These are phyloP conservation scores for Pichia insulana DNA, from an alignment of 805 yeast genomes.

Conservation along the genomic window DNA sequence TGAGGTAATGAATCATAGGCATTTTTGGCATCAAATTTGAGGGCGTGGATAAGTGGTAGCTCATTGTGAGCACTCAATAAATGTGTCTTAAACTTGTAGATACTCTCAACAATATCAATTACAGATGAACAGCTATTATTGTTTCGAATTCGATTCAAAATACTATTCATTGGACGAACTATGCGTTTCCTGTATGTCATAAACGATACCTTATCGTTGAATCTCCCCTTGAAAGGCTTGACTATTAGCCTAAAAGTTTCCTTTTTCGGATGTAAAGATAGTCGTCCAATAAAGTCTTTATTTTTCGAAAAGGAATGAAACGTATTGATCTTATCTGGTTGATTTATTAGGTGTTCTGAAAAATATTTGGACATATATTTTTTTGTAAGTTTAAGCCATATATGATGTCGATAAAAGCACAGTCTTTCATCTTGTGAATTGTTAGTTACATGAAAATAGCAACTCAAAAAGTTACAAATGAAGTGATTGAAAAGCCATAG, in stretches of 20 bases:
- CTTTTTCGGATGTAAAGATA: slow-evolving; percentile 53
- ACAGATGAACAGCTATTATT: slow-evolving; percentile 26
- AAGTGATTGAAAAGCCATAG: slow-evolving; percentile 49
- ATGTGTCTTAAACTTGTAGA: slow-evolving; percentile 31
- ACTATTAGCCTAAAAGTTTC: slow-evolving; percentile 53
- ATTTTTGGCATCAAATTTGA: slow-evolving; percentile 67
- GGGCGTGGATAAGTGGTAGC: slow-evolving; percentile 36
- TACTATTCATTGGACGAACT: slow-evolving; percentile 36
- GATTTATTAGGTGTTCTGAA: slow-evolving; percentile 26
- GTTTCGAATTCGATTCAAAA: slow-evolving; percentile 18
- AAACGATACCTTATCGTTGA: slow-evolving; percentile 28
- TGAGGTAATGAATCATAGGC: slow-evolving; percentile 72
- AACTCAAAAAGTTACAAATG: slow-evolving; percentile 37
- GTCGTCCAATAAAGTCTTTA: slow-evolving; percentile 30
- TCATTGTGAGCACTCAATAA: slow-evolving; percentile 14
- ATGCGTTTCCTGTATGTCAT: slow-evolving; percentile 28
- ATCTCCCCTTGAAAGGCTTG: slow-evolving; percentile 38
- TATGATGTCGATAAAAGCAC: slow-evolving; percentile 46
- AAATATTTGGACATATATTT: slow-evolving; percentile 38
- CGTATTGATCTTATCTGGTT: slow-evolving; percentile 10
- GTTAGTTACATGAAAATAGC: slow-evolving; percentile 64
- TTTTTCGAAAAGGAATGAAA: slow-evolving; percentile 16
- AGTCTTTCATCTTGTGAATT: slow-evolving; percentile 32
- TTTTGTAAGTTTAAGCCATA: slow-evolving; percentile 42
- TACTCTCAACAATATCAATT: slow-evolving; percentile 33